phyloP scores from a whole-genome alignment of 1,284 basidiomycete genomes.

The Pulveroboletus sp. region DNA sequence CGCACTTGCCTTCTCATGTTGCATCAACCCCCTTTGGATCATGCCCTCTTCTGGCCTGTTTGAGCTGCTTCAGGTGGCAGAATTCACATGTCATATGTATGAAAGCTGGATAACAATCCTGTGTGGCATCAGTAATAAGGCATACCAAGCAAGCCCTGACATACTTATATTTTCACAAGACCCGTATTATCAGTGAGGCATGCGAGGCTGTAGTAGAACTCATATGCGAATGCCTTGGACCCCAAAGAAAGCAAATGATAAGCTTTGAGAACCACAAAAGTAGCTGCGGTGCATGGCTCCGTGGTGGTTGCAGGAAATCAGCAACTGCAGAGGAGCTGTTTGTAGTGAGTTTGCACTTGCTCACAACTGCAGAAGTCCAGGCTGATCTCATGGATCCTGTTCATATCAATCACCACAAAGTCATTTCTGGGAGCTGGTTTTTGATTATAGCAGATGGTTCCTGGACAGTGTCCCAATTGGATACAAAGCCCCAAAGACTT shows the following conservation, averaged over 20 bases:
- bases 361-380: slow-evolving; percentile 11
- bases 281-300: not conserved
- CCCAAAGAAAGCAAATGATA: not conserved
- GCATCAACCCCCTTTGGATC: not conserved
- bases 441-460: not conserved
- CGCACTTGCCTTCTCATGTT: not conserved
- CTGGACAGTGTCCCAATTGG: slow-evolving; percentile 6
- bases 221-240: not conserved
- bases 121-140: not conserved
- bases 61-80: not conserved
- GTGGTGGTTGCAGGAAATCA: not conserved
- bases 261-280: not conserved
- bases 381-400: slow-evolving; percentile 3
- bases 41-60: not conserved
- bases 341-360: not conserved
- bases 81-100: not conserved
- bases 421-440: not conserved
- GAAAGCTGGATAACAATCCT: not conserved
- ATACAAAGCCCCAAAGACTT: slow-evolving; percentile 2
- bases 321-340: not conserved
- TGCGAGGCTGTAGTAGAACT: not conserved
- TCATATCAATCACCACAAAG: slow-evolving; percentile 4
- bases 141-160: not conserved
- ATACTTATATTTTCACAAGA: not conserved
- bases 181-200: not conserved